These are phyloP conservation scores for Jatropha multifida DNA, from an alignment of 441 rosid genomes.

Conservation along the genomic window DNA sequence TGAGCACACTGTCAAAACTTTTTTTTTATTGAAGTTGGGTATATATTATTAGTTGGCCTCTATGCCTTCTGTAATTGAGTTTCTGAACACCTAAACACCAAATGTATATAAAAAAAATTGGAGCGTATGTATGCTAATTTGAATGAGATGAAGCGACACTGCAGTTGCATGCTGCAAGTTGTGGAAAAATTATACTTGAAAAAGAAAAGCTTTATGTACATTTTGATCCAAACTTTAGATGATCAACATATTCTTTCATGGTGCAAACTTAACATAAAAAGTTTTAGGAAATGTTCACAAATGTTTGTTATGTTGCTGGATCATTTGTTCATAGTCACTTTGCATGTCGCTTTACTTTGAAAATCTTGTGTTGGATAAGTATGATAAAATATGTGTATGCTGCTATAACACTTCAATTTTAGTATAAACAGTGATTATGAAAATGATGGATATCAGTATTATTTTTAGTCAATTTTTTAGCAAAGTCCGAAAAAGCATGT, in stretches of 20 bases:
- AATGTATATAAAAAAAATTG: neutral
- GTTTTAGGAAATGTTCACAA: neutral
- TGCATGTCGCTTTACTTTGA: neutral
- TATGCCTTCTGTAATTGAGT: neutral
- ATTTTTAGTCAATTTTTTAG: neutral
- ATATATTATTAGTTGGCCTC: conserved; percentile 4
- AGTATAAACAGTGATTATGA: neutral
- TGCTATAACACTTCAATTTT: neutral
- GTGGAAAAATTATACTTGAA: neutral
- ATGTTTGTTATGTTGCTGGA: conserved; percentile 5
- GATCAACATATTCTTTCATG: neutral
- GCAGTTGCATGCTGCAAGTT: neutral
- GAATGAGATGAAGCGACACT: neutral
- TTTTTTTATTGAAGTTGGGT: neutral
- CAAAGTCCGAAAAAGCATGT: neutral
- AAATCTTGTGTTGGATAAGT: neutral
- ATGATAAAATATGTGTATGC: neutral
- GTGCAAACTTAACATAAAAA: neutral
- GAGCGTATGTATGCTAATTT: neutral
- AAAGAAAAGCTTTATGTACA: neutral
- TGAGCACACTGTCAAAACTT: neutral
- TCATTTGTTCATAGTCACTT: neutral
- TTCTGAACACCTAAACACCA: neutral
- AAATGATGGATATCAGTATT: neutral
- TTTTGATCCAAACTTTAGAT: neutral